Percentiles rank a stretch among this genome's conserved stretches.
phyloP scores from a whole-genome alignment of 306 rosid genomes.

The Pueraria montana region DNA sequence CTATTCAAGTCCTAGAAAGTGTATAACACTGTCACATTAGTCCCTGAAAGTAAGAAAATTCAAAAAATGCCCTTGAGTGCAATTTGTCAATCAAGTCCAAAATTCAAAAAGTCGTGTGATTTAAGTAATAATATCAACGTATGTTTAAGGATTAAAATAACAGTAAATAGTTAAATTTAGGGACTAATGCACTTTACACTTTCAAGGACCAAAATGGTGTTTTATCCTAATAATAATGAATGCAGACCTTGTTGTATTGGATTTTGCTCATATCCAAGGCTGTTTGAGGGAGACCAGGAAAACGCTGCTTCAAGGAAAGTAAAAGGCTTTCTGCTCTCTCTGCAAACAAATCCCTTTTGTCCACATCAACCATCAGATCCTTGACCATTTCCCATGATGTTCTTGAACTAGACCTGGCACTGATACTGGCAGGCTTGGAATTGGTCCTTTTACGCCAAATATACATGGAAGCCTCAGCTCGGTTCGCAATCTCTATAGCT shows the following conservation, averaged over 20 bases:
- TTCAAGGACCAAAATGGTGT: too few relatives aligned
- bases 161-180: too few relatives aligned
- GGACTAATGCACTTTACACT: too few relatives aligned
- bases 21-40: too few relatives aligned
- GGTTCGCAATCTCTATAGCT: conserved; percentile 88
- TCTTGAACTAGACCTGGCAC: conserved; percentile 67
- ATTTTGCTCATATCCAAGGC: conserved; percentile 91
- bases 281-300: conserved; percentile 96
- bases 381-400: conserved; percentile 98
- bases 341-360: conserved; percentile 86
- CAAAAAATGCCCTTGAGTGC: too few relatives aligned
- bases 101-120: too few relatives aligned
- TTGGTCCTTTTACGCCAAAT: conserved; percentile 75
- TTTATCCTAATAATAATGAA: neutral
- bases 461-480: conserved; percentile 83
- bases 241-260: conserved; percentile 86
- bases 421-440: conserved; percentile 60
- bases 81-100: too few relatives aligned
- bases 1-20: too few relatives aligned
- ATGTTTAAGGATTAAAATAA: too few relatives aligned
- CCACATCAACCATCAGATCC: conserved; percentile 90
- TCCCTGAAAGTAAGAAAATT: too few relatives aligned
- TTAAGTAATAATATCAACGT: too few relatives aligned
- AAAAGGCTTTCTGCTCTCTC: conserved; percentile 93
- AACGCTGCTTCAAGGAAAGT: conserved; percentile 84